Evolutionary conservation across 192 early-diverging fungal genomes (phyloP).

Genomic region (Entomortierella parvispora): DNA sequence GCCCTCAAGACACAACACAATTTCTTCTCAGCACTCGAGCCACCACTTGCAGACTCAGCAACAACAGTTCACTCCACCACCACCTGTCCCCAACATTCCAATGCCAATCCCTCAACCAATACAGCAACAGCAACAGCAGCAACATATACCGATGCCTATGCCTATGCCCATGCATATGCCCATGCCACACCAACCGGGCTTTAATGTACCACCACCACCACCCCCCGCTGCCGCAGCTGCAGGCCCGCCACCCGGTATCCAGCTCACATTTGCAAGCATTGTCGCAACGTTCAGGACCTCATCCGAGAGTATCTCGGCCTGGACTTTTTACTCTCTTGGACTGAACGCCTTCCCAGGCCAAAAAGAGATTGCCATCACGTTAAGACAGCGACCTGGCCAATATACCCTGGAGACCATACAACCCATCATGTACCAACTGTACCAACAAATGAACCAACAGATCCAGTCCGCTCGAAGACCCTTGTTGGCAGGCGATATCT

Average conservation of each 20-base stretch:
- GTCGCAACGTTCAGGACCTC: constrained; percentile 39
- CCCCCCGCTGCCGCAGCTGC: neutral
- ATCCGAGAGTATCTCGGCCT: constrained; percentile 35
- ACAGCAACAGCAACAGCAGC: neutral
- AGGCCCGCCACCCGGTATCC: neutral
- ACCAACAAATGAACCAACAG: constrained; percentile 29
- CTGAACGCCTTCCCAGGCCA: constrained; percentile 27
- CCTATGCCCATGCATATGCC: constrained; percentile 16
- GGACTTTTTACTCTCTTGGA: constrained; percentile 47
- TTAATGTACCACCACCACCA: neutral
- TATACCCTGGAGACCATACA: constrained; percentile 38
- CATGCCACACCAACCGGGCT: constrained; percentile 1
- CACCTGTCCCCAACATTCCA: neutral
- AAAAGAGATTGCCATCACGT: constrained; percentile 45
- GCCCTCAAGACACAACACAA: constrained; percentile 24
- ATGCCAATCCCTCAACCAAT: neutral
- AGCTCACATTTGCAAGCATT: constrained; percentile 45
- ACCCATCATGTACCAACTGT: constrained; percentile 43
- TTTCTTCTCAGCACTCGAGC: constrained; percentile 18
- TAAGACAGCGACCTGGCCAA: constrained; percentile 31
- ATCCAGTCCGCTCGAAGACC: constrained; percentile 31
- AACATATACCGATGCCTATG: neutral
- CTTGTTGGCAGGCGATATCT: constrained; percentile 28
- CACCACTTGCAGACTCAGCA: neutral
- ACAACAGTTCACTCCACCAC: constrained; percentile 7